Evolutionary conservation across 2,329 filamentous ascomycete species (phyloP), one percentile per base, ranked within the genome.

Genomic region (Ophiosphaerella korrae): DNA sequence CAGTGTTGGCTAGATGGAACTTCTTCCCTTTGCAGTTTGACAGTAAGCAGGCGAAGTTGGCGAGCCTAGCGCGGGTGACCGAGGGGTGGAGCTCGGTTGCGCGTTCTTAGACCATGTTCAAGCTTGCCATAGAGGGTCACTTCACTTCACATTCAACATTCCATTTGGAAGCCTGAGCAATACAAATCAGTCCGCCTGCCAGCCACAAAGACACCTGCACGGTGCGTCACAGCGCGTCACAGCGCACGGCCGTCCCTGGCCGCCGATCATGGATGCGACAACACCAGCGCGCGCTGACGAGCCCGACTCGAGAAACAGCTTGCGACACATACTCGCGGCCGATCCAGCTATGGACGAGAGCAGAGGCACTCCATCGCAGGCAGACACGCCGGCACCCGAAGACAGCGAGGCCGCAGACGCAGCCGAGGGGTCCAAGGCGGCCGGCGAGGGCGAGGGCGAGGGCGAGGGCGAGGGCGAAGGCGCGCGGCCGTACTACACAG

Each of bases 401-500:
- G 71, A 70, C 26, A 65, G 59, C 52, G 71, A 73, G 31, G 57
- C 61, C 38, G 60, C 55, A 37, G 68, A 69, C 38, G 62, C 51
- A 26, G 57, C 57, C 32, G 67, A 71, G 33, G 58, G 57, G 33
- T 52, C 63, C 48, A 67, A 67, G 59, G 53, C 61, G 11, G 60
- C 59, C 31, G 57, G 57, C 53, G 68, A 70, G 23, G 47, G 56
- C 41, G 67, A 72, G 23, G 47, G 58, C 23, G 68, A 70, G 23
- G 47, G 56, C 41, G 67, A 72, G 23, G 47, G 58, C 23, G 67
- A 68, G 14, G 48, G 55, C 36, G 66, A 72, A 24, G 48, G 59
- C 16, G 47, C 55, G 48, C 55, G 57, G 26, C 67, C 74, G 24
- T 66, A 74, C 61, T 79, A 80, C 64, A 79, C 77, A n/a, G 77